Percentiles rank a stretch among this genome's conserved stretches.
These are phyloP conservation scores for Penicillium lagena DNA, from an alignment of 495 filamentous ascomycete genomes.

Conservation along the genomic window DNA sequence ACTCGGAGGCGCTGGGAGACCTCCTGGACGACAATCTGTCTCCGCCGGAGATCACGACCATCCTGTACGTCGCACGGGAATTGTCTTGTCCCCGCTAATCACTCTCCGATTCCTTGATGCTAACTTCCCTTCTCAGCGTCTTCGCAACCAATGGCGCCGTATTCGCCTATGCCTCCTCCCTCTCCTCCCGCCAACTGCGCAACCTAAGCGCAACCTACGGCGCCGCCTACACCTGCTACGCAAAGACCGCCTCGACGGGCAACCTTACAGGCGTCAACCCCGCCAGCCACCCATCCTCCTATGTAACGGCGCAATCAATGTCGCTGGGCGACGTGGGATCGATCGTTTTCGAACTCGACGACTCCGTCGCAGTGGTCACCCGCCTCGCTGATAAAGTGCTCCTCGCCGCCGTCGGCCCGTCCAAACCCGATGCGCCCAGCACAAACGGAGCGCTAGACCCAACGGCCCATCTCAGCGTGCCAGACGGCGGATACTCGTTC, in stretches of 20 bases:
- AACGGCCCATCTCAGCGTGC: not conserved
- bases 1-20: conserved; percentile 40
- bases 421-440: conserved; percentile 16
- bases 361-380: conserved; percentile 40
- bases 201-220: conserved; percentile 43
- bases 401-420: conserved; percentile 37
- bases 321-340: conserved; percentile 45
- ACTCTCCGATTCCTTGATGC: not conserved
- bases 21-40: conserved; percentile 42
- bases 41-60: conserved; percentile 42
- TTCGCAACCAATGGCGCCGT: conserved; percentile 42
- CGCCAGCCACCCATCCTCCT: conserved; percentile 41
- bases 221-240: conserved; percentile 43
- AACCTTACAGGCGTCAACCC: conserved; percentile 44
- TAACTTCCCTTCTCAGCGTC: conserved; percentile 15
- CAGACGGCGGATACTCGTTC: not conserved
- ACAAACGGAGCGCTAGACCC: conserved; percentile 4
- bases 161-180: conserved; percentile 39
- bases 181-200: conserved; percentile 36
- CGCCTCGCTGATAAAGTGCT: conserved; percentile 40
- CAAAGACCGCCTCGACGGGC: conserved; percentile 37
- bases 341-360: conserved; percentile 43
- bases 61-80: conserved; percentile 23
- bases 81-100: not conserved
- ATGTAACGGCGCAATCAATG: conserved; percentile 40